Evolutionary conservation across 345 rosid species (phyloP), one percentile per base, ranked within the genome.

Genomic region (Zanthoxylum bungeanum): DNA sequence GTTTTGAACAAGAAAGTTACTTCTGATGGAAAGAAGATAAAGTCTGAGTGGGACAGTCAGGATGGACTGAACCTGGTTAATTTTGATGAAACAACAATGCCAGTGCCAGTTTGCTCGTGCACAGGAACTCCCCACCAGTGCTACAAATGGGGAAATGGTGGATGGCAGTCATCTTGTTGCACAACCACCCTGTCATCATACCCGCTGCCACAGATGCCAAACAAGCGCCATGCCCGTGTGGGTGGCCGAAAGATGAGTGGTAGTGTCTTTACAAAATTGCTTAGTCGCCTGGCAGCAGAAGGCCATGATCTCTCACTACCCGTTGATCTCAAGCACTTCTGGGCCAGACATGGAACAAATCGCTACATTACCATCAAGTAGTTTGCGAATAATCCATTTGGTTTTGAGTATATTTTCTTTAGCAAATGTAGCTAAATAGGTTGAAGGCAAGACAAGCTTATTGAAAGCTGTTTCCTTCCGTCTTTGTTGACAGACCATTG

Each of bases 181-280:
- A 95, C 98, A 7, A 95, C 93, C 50, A 78, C 87, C 66, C 5
- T 95, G 76, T 92, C 99, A 31, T 78, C 84, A 66, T 86, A 88
- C 78, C 99, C 98, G 0, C 81, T 95, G 7, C 98, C 98, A 8
- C 93, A 84, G 80, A 78, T 92, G 89, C 96, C 97, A 8, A 91
- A 91, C 76, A 95, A 91, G 72, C 86, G 99, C 17, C 99, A 88
- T 68, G 86, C 93, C 16, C 83, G 99, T 25, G 82, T 95, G 50
- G 93, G 99, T 14, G 98, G 99, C 28, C 76, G 99, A 79, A 95
- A 95, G 75, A 92, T 92, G 98, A 95, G 99, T 22, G 98, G 97
- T 9, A 78, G 83, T 44, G 96, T 86, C 33, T 95, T 92, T 82
- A 75, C 82, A 40, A 91, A 81, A 70, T 75, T 95, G 80, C 90